Evolutionary conservation across 129 eudicot genomes (phyloP).

Genomic region (Artemisia tridentata): DNA sequence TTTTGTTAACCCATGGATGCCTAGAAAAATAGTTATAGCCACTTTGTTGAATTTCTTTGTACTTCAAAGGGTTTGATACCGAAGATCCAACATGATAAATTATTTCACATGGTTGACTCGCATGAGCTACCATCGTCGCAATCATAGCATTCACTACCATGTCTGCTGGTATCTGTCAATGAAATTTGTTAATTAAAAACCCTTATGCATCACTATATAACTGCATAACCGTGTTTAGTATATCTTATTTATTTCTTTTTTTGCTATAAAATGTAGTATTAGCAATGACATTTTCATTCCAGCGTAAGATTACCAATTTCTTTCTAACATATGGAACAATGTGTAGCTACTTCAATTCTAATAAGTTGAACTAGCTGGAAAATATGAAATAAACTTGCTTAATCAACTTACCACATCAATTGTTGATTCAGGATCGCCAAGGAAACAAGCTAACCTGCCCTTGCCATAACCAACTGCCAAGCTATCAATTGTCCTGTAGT

Average conservation of each 20-base stretch:
- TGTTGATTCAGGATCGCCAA: constrained; percentile 44
- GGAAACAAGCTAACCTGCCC: constrained; percentile 38
- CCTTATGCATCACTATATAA: neutral
- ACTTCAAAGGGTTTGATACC: constrained; percentile 41
- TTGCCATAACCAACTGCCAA: constrained; percentile 50
- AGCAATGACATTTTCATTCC: neutral
- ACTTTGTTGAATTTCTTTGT: constrained; percentile 23
- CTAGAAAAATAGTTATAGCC: constrained; percentile 35
- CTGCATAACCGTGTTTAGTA: neutral
- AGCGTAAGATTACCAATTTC: too few relatives aligned
- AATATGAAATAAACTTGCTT: neutral
- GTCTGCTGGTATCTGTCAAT: constrained; percentile 49
- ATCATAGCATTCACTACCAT: constrained; percentile 59
- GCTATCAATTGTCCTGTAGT: constrained; percentile 50
- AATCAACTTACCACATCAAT: constrained; percentile 36
- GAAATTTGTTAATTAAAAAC: neutral
- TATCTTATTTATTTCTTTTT: neutral
- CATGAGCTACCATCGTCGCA: constrained; percentile 41
- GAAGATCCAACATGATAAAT: constrained; percentile 61
- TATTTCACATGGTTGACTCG: constrained; percentile 25
- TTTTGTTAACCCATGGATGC: constrained; percentile 40
- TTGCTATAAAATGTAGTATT: too few relatives aligned
- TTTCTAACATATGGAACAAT: neutral
- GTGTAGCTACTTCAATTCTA: too few relatives aligned
- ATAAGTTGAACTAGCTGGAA: too few relatives aligned